Evolutionary conservation across 495 filamentous ascomycete species (phyloP), one percentile per base, ranked within the genome.

Genomic region (Xylaria sp.): DNA sequence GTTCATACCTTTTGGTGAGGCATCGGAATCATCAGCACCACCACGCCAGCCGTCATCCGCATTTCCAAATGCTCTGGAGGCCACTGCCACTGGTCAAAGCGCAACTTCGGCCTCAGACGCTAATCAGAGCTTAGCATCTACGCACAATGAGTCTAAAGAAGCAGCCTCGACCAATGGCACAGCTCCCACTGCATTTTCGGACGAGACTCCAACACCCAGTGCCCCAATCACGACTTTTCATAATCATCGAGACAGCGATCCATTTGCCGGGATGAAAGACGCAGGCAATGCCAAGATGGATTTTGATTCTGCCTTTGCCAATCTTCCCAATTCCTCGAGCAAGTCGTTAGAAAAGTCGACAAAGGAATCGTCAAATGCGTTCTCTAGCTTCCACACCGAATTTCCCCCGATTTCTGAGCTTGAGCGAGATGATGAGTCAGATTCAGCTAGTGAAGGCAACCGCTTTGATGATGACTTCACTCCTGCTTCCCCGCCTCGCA

Each of bases 381-480:
- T 76, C 73, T 83, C 81, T 35, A 78, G 73, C 37, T 88, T 90
- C 69, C 82, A 88, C 74, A 81, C 87, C n/a, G 96, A 98, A 76
- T 98, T 98, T 81, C 97, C 97, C 43, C 96, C 96, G 1, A 97
- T 98, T 69, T 90, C 90, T 46, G 95, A 97, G 75, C 78, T 97
- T 43, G 90, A 90, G 53, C 85, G 91, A 61, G 93, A 96, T 71
- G 93, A 95, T 17, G 90, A 93, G 69, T 91, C 82, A 3, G 93
- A 95, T 43, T 93, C 91, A 69, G 93, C 90, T n/a, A 91, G 87
- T 73, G 93, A 88, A 44, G 73, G 92, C 50, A 90, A 85, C 55
- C 92, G 95, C 0, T 99, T 98, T 76, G 95, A 95, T 68, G 95
- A 99, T 77, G 90, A 97, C 75, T 98, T 98, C 75, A 90, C 92